Base-by-base conservation (phyloP, 768 basidiomycete genomes). In the Termitomyces sp. region DNA sequence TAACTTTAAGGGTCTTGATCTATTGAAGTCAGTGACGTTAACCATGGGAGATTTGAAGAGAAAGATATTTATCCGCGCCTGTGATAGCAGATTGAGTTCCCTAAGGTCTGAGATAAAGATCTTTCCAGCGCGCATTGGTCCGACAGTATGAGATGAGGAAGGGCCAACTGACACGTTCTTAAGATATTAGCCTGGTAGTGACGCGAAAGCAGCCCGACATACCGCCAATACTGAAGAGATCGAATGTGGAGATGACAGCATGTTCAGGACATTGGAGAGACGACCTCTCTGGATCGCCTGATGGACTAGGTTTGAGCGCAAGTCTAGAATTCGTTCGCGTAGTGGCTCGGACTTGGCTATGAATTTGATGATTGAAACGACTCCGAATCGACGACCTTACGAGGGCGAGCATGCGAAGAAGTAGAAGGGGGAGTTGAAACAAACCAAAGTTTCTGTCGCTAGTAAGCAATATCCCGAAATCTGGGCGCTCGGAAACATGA, bases 161-260 rank as follows among this genome's bases (percentile, higher is more conserved):
- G 80, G 79, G 5, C 80, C 79, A 35, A 80, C 75, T 80, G 59
- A 17, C 23, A 17, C 5, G 5, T 12, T 37, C 14, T 25, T 54
- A 16, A 44, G 9, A 30, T 19, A 55, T 52, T 55, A 56, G 59
- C 48, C 50, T 56, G 27, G n/a, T 40, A 41, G 43, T 3, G 10
- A 35, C 37, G 27, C 37, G 42, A 39, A 19, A 45, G 39, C 19
- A 41, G 54, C 19, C 25, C 35, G 16, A 68, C 83, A 61, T 62
- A 88, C 89, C 90, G 57, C 94, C 94, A 59, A 95, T 89, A 64
- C 87, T 90, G 75, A 96, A 95, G 52, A 96, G 76, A 70, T 97
- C 94, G 66, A 95, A 96, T 0, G 94, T 85, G 1, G 91, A 93
- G 53, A 96, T 94, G 61, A 95, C 94, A 5, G 94, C 94, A 76